Evolutionary conservation across 176 grass and related monocot species (phyloP).

Genomic region (Puccinellia tenuiflora): DNA sequence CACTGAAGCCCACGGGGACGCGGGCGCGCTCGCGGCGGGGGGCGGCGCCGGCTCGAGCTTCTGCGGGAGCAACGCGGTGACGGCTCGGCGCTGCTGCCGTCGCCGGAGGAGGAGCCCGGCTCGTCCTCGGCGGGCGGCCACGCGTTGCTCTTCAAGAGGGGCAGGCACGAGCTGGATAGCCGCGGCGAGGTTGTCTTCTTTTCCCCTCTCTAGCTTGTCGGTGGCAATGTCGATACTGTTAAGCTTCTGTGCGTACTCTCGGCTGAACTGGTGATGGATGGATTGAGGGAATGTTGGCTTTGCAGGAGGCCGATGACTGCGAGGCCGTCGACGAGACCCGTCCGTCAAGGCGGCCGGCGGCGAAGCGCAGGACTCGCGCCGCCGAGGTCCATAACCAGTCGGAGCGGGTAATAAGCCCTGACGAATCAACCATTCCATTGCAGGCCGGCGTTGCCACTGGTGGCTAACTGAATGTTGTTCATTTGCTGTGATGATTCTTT

Average conservation of each 20-base stretch:
- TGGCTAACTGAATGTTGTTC: background rate
- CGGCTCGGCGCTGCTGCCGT: background rate
- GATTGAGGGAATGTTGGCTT: background rate
- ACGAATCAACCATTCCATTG: background rate
- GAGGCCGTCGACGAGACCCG: constrained; percentile 34
- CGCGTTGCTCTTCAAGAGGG: constrained; percentile 25
- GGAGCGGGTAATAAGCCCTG: constrained; percentile 54
- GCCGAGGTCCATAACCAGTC: constrained; percentile 90
- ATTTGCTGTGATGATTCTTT: background rate
- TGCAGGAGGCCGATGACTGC: constrained; percentile 56
- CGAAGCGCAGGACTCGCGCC: constrained; percentile 66
- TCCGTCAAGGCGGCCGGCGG: constrained; percentile 16
- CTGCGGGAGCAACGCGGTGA: constrained; percentile 48
- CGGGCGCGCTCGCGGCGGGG: background rate
- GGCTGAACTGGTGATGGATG: constrained; percentile 5
- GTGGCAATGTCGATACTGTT: background rate
- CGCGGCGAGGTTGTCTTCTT: constrained; percentile 47
- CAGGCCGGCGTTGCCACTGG: background rate
- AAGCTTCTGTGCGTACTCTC: background rate
- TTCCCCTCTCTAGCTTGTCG: background rate
- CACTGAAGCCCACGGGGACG: background rate
- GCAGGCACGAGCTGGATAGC: constrained; percentile 36
- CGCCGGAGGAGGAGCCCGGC: background rate
- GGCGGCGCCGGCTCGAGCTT: constrained; percentile 34
- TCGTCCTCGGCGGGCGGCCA: constrained; percentile 53